Evolutionary conservation across 1,284 basidiomycete genomes (phyloP), one percentile per base, ranked within the genome.

Genomic region (Apiotrichum veenhuisii): DNA sequence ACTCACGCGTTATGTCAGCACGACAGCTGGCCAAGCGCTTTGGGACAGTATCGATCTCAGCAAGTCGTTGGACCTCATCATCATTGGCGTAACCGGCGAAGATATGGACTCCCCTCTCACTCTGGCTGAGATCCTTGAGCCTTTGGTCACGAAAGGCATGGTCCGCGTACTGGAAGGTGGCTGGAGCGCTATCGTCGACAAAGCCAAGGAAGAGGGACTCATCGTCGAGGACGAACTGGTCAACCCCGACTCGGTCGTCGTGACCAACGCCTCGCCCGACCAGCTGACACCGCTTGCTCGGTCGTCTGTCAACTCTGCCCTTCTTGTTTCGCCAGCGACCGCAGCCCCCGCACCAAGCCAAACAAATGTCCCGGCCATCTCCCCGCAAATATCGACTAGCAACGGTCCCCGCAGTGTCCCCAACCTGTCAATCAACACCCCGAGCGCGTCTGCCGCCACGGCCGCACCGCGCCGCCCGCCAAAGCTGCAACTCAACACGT

Each of bases 1-100:
- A 0, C 77, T 92, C 46, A 83, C 85, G 44, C 84, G 87, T 62
- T 92, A 86, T 71, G 83, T 91, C 64, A 88, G 86, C 9, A 88
- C 88, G 0, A 84, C 88, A 40, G 77, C 82, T 18, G 87, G 86
- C 17, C 86, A 85, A 68, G 76, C 75, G 3, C 73, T 79, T 18
- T 90, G 89, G 88, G 87, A 88, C 66, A 68, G 42, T 15, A 41
- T 60, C 17, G 55, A 65, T 47, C 41, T 50, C 22, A 36, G 78
- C 5, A 70, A 84, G 11, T 80, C 86, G 70, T 26, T 65, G 69
- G 75, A 49, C 64, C 62, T 70, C 25, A 52, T 72, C 3, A 47
- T 74, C 33, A 23, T 70, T 17, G 68, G 64, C 3, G 34, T 44
- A 15, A 58, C 52, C 70, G 47, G 73, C 69, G 34, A 38, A 37